A percentile compares a stretch with the other conserved stretches of the same genome.
These are phyloP conservation scores for Pseudoscleropodium purum DNA, from an alignment of 225 moss, liverwort and hornwort genomes.

Conservation along the genomic window DNA sequence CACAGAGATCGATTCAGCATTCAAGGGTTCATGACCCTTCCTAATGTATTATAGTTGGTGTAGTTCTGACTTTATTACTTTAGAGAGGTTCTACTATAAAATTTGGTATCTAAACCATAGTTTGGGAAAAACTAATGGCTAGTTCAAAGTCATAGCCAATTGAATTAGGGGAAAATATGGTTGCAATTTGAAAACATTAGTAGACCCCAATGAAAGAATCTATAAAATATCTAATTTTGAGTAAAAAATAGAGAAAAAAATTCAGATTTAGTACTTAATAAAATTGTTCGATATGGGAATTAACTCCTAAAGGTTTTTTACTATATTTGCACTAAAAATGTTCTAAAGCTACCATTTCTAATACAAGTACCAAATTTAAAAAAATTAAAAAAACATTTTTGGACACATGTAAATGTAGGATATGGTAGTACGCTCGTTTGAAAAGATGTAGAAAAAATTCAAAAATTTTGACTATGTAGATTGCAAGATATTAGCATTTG, in stretches of 20 bases:
- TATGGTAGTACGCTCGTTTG: too few relatives aligned
- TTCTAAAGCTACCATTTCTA: too few relatives aligned
- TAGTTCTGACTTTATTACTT: background rate
- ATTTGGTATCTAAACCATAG: background rate
- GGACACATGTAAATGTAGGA: too few relatives aligned
- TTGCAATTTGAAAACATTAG: background rate
- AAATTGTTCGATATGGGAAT: background rate
- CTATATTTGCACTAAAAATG: too few relatives aligned
- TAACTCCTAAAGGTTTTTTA: too few relatives aligned
- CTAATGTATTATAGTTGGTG: background rate
- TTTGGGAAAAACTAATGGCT: background rate
- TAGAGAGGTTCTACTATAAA: background rate
- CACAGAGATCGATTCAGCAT: too few relatives aligned
- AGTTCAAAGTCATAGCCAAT: background rate
- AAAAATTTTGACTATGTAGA: too few relatives aligned
- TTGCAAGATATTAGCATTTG: too few relatives aligned
- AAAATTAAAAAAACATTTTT: too few relatives aligned
- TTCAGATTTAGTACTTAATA: fast-evolving
- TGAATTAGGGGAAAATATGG: background rate
- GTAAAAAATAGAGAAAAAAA: background rate
- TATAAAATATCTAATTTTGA: background rate
- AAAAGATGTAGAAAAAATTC: too few relatives aligned
- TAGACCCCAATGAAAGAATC: background rate
- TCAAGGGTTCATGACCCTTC: too few relatives aligned
- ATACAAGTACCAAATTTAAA: too few relatives aligned